phyloP scores from a whole-genome alignment of 1,284 basidiomycete genomes.

The Marasmius fiardii region DNA sequence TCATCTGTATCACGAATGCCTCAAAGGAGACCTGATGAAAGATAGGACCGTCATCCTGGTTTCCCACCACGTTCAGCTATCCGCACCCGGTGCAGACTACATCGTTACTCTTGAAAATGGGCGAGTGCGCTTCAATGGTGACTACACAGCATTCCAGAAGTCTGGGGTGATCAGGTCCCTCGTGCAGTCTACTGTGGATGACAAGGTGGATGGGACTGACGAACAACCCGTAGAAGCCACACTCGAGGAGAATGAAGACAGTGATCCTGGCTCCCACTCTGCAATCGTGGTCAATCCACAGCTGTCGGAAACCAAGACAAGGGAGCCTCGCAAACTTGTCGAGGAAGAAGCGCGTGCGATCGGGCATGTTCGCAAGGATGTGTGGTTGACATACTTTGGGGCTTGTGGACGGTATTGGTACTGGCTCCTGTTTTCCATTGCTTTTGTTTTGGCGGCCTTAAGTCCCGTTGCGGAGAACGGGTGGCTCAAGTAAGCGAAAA shows the following conservation, averaged over 20 bases:
- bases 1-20: constrained; percentile 79
- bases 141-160: constrained; percentile 59
- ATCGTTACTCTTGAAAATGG: constrained; percentile 87
- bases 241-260: constrained; percentile 30
- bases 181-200: constrained; percentile 57
- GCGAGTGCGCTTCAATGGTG: constrained; percentile 73
- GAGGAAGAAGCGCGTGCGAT: constrained; percentile 90
- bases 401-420: constrained; percentile 67
- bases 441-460: constrained; percentile 63
- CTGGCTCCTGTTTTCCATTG: constrained; percentile 67
- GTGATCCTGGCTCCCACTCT: constrained; percentile 51
- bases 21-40: constrained; percentile 80
- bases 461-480: constrained; percentile 81
- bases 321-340: constrained; percentile 78
- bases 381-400: constrained; percentile 80
- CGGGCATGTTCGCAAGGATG: constrained; percentile 72
- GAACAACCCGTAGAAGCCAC: constrained; percentile 30
- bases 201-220: constrained; percentile 41
- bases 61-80: constrained; percentile 87
- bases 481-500: constrained; percentile 66
- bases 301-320: constrained; percentile 44
- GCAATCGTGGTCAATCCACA: constrained; percentile 29
- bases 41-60: constrained; percentile 84
- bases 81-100: constrained; percentile 65
- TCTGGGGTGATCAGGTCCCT: constrained; percentile 67